Base-by-base conservation (phyloP, 495 filamentous ascomycete species). In the Antarctomyces pellizariae region DNA sequence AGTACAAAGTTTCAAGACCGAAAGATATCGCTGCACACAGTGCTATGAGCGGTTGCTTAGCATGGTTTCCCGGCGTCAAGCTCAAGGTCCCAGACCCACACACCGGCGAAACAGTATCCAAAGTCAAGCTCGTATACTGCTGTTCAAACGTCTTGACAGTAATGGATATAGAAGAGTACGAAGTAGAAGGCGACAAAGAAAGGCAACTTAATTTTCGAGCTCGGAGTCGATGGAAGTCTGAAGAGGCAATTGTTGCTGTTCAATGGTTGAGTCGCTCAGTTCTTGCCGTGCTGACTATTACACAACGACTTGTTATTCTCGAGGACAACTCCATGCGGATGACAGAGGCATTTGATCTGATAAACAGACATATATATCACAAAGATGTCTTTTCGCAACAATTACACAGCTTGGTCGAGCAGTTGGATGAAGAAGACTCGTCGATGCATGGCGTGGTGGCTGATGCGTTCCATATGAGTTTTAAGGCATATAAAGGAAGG, bases 231-330 rank as follows among this genome's bases (percentile, higher is more conserved):
- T 99, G 89, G 79, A 77, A 74, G 43, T 71, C 76, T 16, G 77
- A 93, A 22, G 86, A 99, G 53, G 71, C 84, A 9, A 93, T 99
- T 31, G 89, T 92, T 28, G 80, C 80, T 5, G 74, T 95, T 8
- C 86, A 99, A 38, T 99, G 86, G 89, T 54, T 95, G 16, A 89
- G 83, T 41, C 67, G 86, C 31, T 95, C 90, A 11, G 83, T 99
- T 0, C 50, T 95, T 31, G 78, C 75, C 1, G 67, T 92, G 13
- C 51, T 99, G 18, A 95, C 89, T 2, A 79, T 95, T 26, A 90
- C 82, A 5, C 89, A 95, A 41, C 63, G 83, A 22, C 52, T 99
- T 21, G 62, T 99, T 14, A 83, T 99, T 14, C 54, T 99, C 2
- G 86, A 99, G 46, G 86, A 95, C 44, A 63, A 62, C 28, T 67